Evolutionary conservation across 352 stramenopile species (phyloP).

Genomic region (Phytophthora colocasiae): DNA sequence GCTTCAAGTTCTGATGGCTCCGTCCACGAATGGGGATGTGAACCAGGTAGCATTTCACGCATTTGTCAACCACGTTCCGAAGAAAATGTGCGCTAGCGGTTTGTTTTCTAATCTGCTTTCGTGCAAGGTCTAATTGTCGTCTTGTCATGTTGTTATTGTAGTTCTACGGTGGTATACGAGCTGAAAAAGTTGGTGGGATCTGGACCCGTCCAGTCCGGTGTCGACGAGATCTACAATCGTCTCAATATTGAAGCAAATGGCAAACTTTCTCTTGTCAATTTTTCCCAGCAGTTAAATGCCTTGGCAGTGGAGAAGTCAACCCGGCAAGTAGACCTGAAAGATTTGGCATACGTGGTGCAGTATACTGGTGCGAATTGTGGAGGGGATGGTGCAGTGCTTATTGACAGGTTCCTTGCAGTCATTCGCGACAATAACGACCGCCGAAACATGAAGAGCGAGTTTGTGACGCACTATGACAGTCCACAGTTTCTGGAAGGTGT

Average conservation of each 20-base stretch:
- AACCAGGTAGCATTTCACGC: conserved; percentile 67
- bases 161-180: conserved; percentile 70
- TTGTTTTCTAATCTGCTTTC: not conserved
- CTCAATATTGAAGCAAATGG: conserved; percentile 79
- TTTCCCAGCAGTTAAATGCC: conserved; percentile 64
- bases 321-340: conserved; percentile 65
- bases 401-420: conserved; percentile 76
- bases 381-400: conserved; percentile 65
- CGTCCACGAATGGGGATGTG: conserved; percentile 68
- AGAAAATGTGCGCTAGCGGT: conserved; percentile 69
- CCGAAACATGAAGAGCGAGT: conserved; percentile 87
- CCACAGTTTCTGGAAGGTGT: conserved; percentile 80
- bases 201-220: conserved; percentile 37
- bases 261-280: conserved; percentile 66
- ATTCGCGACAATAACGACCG: conserved; percentile 76
- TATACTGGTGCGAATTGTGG: conserved; percentile 80
- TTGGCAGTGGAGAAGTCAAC: conserved; percentile 62
- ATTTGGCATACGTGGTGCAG: conserved; percentile 78
- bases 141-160: conserved; percentile 23
- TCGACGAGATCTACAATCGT: conserved; percentile 70
- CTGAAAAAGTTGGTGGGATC: conserved; percentile 72
- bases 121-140: conserved; percentile 1
- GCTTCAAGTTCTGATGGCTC: conserved; percentile 72
- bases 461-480: conserved; percentile 84
- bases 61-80: conserved; percentile 84